phyloP scores from a whole-genome alignment of 2,329 filamentous ascomycete genomes.

The Diaporthe ilicicola region DNA sequence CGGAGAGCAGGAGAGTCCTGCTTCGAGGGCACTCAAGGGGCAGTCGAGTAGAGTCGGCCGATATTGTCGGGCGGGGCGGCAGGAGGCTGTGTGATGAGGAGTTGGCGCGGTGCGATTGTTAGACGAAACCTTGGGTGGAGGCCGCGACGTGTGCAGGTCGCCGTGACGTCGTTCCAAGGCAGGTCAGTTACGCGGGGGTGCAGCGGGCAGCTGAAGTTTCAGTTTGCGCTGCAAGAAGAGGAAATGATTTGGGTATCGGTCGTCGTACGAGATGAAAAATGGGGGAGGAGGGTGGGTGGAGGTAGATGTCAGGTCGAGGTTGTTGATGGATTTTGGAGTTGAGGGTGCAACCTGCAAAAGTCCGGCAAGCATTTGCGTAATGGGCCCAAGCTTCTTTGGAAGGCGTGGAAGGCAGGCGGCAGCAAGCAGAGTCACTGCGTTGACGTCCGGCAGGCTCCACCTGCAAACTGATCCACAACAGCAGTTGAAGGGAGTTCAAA shows the following conservation, averaged over 20 bases:
- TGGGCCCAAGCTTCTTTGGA: constrained; percentile 27
- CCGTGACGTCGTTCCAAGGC: constrained; percentile 25
- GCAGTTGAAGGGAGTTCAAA: background rate
- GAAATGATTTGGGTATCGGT: constrained; percentile 11
- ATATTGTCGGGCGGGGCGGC: background rate
- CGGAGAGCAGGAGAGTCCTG: constrained; percentile 44
- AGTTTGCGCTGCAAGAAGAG: background rate
- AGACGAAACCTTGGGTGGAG: constrained; percentile 22
- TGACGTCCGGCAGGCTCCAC: constrained; percentile 26
- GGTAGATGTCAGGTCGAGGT: constrained; percentile 20
- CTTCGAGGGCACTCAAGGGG: background rate
- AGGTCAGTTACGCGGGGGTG: background rate
- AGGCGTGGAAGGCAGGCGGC: constrained; percentile 16
- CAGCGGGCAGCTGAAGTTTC: constrained; percentile 14
- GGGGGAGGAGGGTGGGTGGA: constrained; percentile 13
- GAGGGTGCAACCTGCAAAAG: constrained; percentile 21
- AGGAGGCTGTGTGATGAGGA: background rate
- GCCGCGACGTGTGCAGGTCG: constrained; percentile 33
- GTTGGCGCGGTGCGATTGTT: constrained; percentile 22
- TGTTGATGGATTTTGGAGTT: constrained; percentile 21
- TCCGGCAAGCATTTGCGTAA: constrained; percentile 30
- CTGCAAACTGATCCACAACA: background rate
- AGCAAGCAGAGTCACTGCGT: constrained; percentile 7
- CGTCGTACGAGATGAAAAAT: constrained; percentile 7
- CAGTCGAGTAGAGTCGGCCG: background rate